phyloP scores from a whole-genome alignment of 192 early-diverging fungal species.

The Entophlyctis helioformis region DNA sequence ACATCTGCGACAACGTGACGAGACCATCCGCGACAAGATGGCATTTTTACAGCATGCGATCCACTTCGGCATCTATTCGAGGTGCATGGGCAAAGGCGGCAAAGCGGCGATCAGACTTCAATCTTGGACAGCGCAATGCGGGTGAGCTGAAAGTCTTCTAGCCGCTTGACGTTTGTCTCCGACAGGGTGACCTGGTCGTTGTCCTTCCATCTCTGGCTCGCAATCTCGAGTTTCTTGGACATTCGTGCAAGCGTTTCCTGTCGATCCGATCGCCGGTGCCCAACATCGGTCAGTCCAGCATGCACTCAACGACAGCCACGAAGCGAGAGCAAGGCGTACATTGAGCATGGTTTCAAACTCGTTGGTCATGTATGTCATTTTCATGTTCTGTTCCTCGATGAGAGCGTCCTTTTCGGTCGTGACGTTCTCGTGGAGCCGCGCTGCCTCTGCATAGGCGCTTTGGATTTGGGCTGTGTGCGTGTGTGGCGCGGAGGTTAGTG shows the following conservation, averaged over 20 bases:
- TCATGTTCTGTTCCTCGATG: conserved; percentile 49
- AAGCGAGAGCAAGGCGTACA: conserved; percentile 24
- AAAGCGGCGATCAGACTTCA: too few species aligned
- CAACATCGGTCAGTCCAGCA: background rate
- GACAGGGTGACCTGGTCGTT: conserved; percentile 36
- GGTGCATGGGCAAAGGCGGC: too few species aligned
- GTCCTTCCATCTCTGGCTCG: conserved; percentile 38
- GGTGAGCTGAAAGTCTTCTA: conserved; percentile 35
- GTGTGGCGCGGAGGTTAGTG: too few species aligned
- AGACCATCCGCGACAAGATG: too few species aligned
- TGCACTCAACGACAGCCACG: background rate
- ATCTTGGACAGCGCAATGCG: conserved; percentile 22
- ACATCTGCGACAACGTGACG: too few species aligned
- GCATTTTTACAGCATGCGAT: too few species aligned
- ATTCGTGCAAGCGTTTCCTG: conserved; percentile 47
- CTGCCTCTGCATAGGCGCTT: conserved; percentile 23
- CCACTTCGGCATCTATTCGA: too few species aligned
- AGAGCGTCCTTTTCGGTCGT: conserved; percentile 33
- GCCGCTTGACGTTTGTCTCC: conserved; percentile 27
- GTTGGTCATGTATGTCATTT: conserved; percentile 46
- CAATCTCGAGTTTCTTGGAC: conserved; percentile 37
- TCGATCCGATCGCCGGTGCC: background rate
- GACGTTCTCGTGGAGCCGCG: conserved; percentile 28
- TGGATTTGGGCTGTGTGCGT: conserved; percentile 17
- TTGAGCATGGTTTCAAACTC: conserved; percentile 54